phyloP scores from a whole-genome alignment of 2,329 filamentous ascomycete species.

The Cercospora janseana region DNA sequence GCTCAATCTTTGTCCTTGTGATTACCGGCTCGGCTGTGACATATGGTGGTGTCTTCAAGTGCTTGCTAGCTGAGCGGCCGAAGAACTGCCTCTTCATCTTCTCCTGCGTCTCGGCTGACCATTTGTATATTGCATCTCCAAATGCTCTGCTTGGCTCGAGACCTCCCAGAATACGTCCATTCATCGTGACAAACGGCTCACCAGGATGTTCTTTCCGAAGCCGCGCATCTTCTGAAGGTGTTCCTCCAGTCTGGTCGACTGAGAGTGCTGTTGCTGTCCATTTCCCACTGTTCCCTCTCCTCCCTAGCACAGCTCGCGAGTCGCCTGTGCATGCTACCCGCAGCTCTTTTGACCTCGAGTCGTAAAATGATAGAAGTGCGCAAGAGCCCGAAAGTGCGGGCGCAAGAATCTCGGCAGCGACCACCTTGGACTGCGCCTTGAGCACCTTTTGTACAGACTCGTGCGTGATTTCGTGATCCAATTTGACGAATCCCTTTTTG shows the following conservation, averaged over 20 bases:
- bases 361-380: constrained; percentile 93
- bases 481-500: constrained; percentile 81
- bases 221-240: constrained; percentile 76
- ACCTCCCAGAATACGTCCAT: constrained; percentile 86
- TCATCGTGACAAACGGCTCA: constrained; percentile 81
- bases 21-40: constrained; percentile 95
- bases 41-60: constrained; percentile 89
- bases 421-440: constrained; percentile 82
- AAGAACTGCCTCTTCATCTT: constrained; percentile 85
- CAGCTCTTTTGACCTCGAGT: constrained; percentile 79
- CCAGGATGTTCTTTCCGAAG: constrained; percentile 83
- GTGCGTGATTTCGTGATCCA: constrained; percentile 93
- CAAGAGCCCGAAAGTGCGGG: constrained; percentile 96
- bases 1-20: constrained; percentile 87
- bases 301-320: constrained; percentile 88
- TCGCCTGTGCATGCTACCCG: constrained; percentile 96
- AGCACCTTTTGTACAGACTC: constrained; percentile 89
- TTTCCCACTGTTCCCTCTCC: constrained; percentile 73
- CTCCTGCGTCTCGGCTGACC: constrained; percentile 79
- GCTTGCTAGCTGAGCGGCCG: constrained; percentile 70
- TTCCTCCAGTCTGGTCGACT: constrained; percentile 89
- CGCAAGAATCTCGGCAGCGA: constrained; percentile 85
- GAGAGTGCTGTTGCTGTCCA: constrained; percentile 90
- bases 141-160: constrained; percentile 93
- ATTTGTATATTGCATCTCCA: constrained; percentile 96